A percentile compares a stretch with the other conserved stretches of the same genome.
phyloP scores from a whole-genome alignment of 345 rosid genomes.

The Angophora floribunda region DNA sequence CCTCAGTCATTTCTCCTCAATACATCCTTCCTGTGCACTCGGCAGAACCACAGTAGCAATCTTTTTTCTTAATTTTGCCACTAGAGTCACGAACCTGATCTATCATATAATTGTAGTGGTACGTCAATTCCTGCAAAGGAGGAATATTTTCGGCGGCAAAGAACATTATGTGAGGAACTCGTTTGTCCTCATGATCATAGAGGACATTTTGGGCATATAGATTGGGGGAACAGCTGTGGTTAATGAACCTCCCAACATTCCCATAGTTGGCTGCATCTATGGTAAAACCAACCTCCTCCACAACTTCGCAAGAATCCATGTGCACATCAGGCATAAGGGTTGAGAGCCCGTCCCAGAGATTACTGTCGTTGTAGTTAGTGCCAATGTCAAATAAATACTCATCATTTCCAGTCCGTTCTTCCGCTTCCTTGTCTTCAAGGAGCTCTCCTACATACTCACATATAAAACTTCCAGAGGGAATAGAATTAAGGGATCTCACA shows the following conservation, averaged over 20 bases:
- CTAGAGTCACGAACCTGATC: slow-evolving; percentile 55
- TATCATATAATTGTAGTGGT: slow-evolving; percentile 63
- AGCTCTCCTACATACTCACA: slow-evolving; percentile 88
- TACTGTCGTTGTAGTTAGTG: slow-evolving; percentile 23
- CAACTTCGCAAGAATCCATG: slow-evolving; percentile 15
- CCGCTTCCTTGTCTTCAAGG: slow-evolving; percentile 70
- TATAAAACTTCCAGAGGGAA: slow-evolving; percentile 76
- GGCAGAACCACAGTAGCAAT: slow-evolving; percentile 67
- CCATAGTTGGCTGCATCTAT: slow-evolving; percentile 75
- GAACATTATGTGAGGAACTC: slow-evolving; percentile 84
- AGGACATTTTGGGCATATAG: slow-evolving; percentile 84
- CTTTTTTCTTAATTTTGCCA: slow-evolving; percentile 65
- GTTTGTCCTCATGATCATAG: slow-evolving; percentile 62
- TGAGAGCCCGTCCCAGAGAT: slow-evolving; percentile 38
- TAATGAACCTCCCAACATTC: slow-evolving; percentile 75
- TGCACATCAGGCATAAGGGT: slow-evolving; percentile 30
- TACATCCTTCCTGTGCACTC: slow-evolving; percentile 79
- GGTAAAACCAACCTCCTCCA: slow-evolving; percentile 44
- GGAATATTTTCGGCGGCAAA: slow-evolving; percentile 84
- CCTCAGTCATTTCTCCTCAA: slow-evolving; percentile 11
- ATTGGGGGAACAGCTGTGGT: slow-evolving; percentile 93
- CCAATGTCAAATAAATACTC: slow-evolving; percentile 84
- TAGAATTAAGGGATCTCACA: slow-evolving; percentile 68
- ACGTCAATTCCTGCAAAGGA: slow-evolving; percentile 78
- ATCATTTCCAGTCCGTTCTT: slow-evolving; percentile 49